phyloP scores from a whole-genome alignment of 805 yeast genomes.

The Kodamaea kaohsiungensis region DNA sequence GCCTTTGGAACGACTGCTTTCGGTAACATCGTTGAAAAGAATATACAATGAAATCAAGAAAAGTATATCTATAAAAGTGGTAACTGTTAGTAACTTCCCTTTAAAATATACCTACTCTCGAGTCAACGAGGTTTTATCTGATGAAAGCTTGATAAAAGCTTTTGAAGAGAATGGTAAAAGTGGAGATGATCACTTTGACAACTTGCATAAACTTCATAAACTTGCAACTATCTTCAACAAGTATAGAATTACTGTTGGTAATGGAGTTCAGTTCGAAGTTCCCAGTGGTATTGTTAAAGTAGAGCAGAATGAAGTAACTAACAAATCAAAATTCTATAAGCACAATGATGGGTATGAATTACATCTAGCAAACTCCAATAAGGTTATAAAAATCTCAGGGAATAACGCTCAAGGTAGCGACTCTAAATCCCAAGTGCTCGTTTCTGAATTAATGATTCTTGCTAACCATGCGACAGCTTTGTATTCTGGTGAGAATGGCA shows the following conservation, averaged over 20 bases:
- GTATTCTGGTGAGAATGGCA: constrained; percentile 41
- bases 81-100: constrained; percentile 31
- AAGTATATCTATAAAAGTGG: constrained; percentile 24
- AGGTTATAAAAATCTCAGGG: constrained; percentile 12
- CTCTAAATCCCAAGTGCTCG: constrained; percentile 60
- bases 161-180: not conserved
- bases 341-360: constrained; percentile 18
- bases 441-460: constrained; percentile 80
- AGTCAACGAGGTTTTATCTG: constrained; percentile 54
- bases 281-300: constrained; percentile 13
- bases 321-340: not conserved
- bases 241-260: constrained; percentile 22
- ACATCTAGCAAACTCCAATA: constrained; percentile 13
- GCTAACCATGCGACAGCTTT: constrained; percentile 66
- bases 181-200: constrained; percentile 22
- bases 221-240: constrained; percentile 28
- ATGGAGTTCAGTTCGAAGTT: constrained; percentile 21
- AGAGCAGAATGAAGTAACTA: not conserved
- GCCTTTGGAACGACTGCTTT: not conserved
- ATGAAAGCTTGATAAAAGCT: constrained; percentile 14
- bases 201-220: constrained; percentile 27
- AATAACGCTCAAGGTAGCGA: constrained; percentile 19
- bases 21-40: constrained; percentile 5
- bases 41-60: constrained; percentile 18
- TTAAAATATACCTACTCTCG: constrained; percentile 56